Conservation (phyloP, 2,329 filamentous ascomycete genomes). For the Aspergillus tanneri region DNA sequence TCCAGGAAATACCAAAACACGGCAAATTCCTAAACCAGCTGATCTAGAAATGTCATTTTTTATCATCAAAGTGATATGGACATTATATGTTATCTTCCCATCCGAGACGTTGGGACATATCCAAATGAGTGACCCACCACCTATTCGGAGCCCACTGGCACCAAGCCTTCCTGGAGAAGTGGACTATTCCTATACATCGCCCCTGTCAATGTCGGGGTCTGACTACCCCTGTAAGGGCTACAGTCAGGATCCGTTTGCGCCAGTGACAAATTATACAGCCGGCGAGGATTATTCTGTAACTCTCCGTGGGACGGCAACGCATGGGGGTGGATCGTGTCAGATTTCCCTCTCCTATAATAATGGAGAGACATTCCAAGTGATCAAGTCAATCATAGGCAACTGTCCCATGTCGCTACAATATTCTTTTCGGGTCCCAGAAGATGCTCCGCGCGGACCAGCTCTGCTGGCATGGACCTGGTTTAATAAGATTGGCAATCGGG, state of each 20-base stretch:
- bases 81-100: too few species aligned
- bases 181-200: slow-evolving; percentile 72
- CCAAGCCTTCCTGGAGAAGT: slow-evolving; percentile 49
- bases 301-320: slow-evolving; percentile 61
- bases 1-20: too few species aligned
- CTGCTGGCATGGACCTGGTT: slow-evolving; percentile 77
- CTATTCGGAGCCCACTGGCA: slow-evolving; percentile 53
- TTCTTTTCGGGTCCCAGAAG: slow-evolving; percentile 64
- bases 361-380: slow-evolving; percentile 67
- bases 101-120: too few species aligned
- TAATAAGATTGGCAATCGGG: slow-evolving; percentile 73
- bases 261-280: slow-evolving; percentile 61
- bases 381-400: slow-evolving; percentile 60
- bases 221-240: slow-evolving; percentile 78
- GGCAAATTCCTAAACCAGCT: too few species aligned
- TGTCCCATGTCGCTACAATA: slow-evolving; percentile 56
- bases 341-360: slow-evolving; percentile 71
- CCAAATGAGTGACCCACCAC: slow-evolving; percentile 56
- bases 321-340: slow-evolving; percentile 75
- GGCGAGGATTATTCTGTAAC: slow-evolving; percentile 64
- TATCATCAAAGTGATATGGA: too few species aligned
- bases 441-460: slow-evolving; percentile 60
- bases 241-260: slow-evolving; percentile 51
- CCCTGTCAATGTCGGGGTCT: slow-evolving; percentile 57
- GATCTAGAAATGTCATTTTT: too few species aligned